phyloP scores from a whole-genome alignment of 2,329 filamentous ascomycete genomes.

The Bimuria novae-zelandiae region DNA sequence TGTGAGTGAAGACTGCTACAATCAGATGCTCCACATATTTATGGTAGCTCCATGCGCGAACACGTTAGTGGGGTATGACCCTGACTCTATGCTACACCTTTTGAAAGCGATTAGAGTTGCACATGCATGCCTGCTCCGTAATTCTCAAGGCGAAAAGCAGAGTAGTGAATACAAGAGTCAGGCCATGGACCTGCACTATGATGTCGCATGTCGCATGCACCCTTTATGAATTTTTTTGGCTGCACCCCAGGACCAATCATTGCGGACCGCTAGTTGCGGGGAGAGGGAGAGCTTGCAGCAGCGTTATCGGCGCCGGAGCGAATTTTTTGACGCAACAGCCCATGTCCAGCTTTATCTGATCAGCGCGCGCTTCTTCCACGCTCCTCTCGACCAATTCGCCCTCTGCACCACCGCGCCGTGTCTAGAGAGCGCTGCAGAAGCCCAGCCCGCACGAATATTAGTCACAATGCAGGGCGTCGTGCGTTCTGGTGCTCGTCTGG shows the following conservation, averaged over 20 bases:
- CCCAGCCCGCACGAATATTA: constrained; percentile 27
- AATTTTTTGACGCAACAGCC: constrained; percentile 10
- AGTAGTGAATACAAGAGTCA: not conserved
- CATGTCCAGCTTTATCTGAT: constrained; percentile 17
- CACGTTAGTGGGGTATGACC: no score
- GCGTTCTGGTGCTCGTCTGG: constrained; percentile 43
- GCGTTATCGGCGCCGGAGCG: constrained; percentile 34
- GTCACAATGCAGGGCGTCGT: constrained; percentile 46
- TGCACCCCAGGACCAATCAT: constrained; percentile 7
- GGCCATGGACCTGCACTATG: not conserved
- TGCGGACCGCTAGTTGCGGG: constrained; percentile 14
- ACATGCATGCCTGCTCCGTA: no score
- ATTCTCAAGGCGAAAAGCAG: no score
- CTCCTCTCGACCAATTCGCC: constrained; percentile 25
- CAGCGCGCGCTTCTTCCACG: constrained; percentile 19
- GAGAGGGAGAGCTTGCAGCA: constrained; percentile 13
- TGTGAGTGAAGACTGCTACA: no score
- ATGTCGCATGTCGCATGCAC: not conserved
- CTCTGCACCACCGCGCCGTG: constrained; percentile 19
- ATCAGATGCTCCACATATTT: no score
- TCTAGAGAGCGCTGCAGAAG: constrained; percentile 26
- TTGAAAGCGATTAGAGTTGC: no score
- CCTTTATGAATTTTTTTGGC: constrained; percentile 5
- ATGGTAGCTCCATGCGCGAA: no score
- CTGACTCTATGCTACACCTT: no score